These are phyloP conservation scores for Salix purpurea DNA, from an alignment of 345 rosid genomes.

Conservation along the genomic window DNA sequence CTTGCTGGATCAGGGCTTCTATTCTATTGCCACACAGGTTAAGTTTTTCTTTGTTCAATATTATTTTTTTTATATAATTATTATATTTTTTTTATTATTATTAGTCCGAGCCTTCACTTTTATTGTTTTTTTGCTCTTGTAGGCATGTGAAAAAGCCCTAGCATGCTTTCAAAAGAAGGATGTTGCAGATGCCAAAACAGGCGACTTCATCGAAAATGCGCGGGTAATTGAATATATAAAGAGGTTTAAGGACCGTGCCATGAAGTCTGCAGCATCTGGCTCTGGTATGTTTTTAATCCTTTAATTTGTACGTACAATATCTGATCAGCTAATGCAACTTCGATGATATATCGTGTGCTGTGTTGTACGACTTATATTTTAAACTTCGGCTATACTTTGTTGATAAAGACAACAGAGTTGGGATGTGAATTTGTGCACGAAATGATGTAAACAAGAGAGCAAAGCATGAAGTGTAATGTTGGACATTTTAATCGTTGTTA, in stretches of 20 bases:
- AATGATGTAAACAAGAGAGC: not conserved
- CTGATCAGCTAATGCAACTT: not conserved
- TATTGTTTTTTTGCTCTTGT: conserved; percentile 6
- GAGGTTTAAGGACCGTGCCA: conserved; percentile 49
- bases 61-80: not conserved
- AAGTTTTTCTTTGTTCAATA: not conserved
- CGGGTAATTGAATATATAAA: conserved; percentile 29
- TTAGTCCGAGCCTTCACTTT: not conserved
- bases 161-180: conserved; percentile 35
- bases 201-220: conserved; percentile 16
- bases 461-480: not conserved
- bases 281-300: conserved; percentile 47
- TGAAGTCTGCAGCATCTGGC: conserved; percentile 38
- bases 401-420: not conserved
- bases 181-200: conserved; percentile 12
- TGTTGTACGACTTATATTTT: not conserved
- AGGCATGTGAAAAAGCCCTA: conserved; percentile 69
- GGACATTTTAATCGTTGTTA: not conserved
- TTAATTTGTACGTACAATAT: not conserved
- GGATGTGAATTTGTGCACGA: not conserved
- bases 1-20: conserved; percentile 50
- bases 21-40: conserved; percentile 54
- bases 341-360: not conserved
- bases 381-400: not conserved
- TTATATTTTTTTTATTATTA: too few relatives aligned